Evolutionary conservation across 768 basidiomycete species (phyloP).

Genomic region (Mycena latifolia): DNA sequence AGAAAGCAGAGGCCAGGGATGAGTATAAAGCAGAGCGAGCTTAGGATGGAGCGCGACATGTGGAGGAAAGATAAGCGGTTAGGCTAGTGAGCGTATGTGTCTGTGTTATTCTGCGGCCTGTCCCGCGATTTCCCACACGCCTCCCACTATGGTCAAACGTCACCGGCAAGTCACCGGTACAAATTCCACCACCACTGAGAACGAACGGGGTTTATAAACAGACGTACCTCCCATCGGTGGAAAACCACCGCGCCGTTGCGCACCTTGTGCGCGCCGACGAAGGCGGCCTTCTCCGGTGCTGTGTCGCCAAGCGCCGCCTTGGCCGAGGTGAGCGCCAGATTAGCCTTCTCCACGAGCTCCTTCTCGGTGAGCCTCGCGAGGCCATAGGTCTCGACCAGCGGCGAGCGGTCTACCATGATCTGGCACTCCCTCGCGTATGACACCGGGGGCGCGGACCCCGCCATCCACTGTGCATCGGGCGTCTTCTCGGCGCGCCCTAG

Average conservation of each 20-base stretch:
- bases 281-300: neutral
- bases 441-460: no score
- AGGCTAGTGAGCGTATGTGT: no score
- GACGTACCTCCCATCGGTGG: slow-evolving; percentile 31
- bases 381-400: neutral
- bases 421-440: neutral
- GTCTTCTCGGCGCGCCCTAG: no score
- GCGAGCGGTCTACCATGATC: neutral
- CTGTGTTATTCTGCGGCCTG: no score
- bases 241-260: slow-evolving; percentile 31
- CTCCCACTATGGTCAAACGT: no score
- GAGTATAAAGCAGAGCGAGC: no score
- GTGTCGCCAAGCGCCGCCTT: neutral
- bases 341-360: slow-evolving; percentile 32
- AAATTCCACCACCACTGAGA: slow-evolving; percentile 35
- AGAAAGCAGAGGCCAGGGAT: slow-evolving; percentile 1
- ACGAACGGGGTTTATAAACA: slow-evolving; percentile 7
- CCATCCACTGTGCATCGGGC: no score
- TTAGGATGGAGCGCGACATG: no score
- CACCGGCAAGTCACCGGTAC: no score
- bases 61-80: no score
- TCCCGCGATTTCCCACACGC: no score
- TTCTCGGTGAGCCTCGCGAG: slow-evolving; percentile 15
- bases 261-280: slow-evolving; percentile 32
- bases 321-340: neutral